Evolutionary conservation across 2,329 filamentous ascomycete genomes (phyloP), one percentile per base, ranked within the genome.

Genomic region (Xylariaceae sp.): DNA sequence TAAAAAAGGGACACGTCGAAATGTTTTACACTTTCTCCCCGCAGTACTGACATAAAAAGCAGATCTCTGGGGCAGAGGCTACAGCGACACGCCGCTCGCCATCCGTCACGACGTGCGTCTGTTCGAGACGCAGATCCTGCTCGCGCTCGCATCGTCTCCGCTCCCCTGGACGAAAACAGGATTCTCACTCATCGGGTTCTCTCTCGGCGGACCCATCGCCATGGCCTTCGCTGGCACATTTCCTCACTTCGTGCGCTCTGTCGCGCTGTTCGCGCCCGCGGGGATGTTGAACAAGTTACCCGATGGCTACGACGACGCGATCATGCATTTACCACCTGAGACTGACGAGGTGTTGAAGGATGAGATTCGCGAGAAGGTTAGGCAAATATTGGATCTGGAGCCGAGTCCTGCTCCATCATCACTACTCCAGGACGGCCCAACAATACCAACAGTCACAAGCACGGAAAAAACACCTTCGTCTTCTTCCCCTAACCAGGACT

Each of bases 1-100:
- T 7, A 11, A 7, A 24, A 6, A 24, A 11, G 6, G 13, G 28
- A 14, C 5, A 36, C 12, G 15, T 17, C 11, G 21, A 7, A 6
- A 24, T 11, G 7, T 11, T 33, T 33, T 13, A 17, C 17, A 5
- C 14, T 8, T 31, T 16, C 28, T 13, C 14, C 12, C 15, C 5
- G 14, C 28, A 31, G 5, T 9, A 19, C 5, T 14, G 29, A 17
- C 26, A 27, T 13, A 3, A 14, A 23, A 9, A 41, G 13, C 39
- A 52, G 52, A 56, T 47, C 45, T 54, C 17, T 56, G 51, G 53
- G 53, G 54, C 13, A 38, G 54, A 42, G 53, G 54, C 16, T 56
- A 55, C 26, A 51, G 50, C 29, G 51, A 55, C 24, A 50, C 48
- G 5, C 54, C 53, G 11, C 42, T 51, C n/a, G 27, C 16, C 17